A percentile compares a stretch with the other conserved stretches of the same genome.
These are phyloP conservation scores for Ensete glaucum DNA, from an alignment of 176 grass and related monocot genomes.

Conservation along the genomic window DNA sequence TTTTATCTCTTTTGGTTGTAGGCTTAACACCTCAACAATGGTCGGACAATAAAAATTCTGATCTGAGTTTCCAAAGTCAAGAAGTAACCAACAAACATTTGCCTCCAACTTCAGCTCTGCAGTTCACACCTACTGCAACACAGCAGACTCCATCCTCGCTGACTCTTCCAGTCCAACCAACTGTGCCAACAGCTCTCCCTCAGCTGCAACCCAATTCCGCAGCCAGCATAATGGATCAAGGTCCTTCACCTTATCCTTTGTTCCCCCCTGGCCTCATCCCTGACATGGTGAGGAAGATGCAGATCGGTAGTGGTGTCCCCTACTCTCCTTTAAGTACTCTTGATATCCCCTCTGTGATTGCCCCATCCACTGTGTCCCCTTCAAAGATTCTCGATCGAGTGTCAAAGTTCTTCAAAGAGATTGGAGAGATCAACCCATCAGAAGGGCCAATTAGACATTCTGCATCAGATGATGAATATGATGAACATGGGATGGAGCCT, in stretches of 20 bases:
- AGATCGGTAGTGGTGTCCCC: conserved; percentile 85
- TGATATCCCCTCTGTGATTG: conserved; percentile 80
- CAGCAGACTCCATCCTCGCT: conserved; percentile 36
- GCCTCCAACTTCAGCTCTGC: conserved; percentile 24
- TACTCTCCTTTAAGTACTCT: conserved; percentile 85
- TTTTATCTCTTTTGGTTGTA: too few relatives aligned
- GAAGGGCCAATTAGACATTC: conserved; percentile 60
- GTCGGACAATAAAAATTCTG: conserved; percentile 18
- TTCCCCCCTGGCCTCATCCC: conserved; percentile 96
- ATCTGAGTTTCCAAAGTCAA: conserved; percentile 19
- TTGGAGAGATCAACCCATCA: conserved; percentile 85
- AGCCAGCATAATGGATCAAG: conserved; percentile 28
- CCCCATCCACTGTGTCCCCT: conserved; percentile 55
- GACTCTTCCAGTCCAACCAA: conserved; percentile 39
- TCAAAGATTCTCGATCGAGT: conserved; percentile 77
- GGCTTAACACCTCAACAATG: conserved; percentile 38
- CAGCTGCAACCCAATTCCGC: conserved; percentile 15
- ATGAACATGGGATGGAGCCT: conserved; percentile 55
- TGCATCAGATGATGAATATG: conserved; percentile 44
- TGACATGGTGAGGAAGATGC: conserved; percentile 97
- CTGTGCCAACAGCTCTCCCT: background rate
- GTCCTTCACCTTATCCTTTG: conserved; percentile 69
- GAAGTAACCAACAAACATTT: conserved; percentile 39
- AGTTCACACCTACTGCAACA: conserved; percentile 17
- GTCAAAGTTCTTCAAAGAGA: conserved; percentile 85